Percentiles rank a stretch among this genome's conserved stretches.
These are phyloP conservation scores for Alternaria alternata DNA, from an alignment of 2,329 filamentous ascomycete species.

Conservation along the genomic window DNA sequence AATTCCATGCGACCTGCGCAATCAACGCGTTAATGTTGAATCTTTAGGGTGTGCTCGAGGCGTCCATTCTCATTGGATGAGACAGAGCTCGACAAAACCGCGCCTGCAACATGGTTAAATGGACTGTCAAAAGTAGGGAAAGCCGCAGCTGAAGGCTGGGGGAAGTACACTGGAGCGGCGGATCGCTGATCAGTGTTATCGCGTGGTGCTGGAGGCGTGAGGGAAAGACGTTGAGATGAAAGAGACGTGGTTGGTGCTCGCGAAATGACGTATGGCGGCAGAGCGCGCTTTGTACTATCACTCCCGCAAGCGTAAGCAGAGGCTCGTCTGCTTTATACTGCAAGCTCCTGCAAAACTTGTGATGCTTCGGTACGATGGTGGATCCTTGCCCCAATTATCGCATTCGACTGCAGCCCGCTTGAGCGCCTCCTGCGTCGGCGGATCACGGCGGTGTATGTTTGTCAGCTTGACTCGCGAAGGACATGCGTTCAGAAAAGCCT, in stretches of 20 bases:
- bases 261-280: conserved; percentile 28
- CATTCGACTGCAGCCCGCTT: conserved; percentile 11
- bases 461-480: conserved; percentile 12
- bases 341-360: conserved; percentile 17
- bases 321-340: conserved; percentile 11
- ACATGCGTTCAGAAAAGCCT: conserved; percentile 6
- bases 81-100: conserved; percentile 29
- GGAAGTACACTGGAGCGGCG: conserved; percentile 40
- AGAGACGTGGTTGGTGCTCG: conserved; percentile 27
- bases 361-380: conserved; percentile 14
- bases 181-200: conserved; percentile 33
- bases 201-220: conserved; percentile 13
- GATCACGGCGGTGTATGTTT: conserved; percentile 23
- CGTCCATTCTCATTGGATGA: conserved; percentile 45
- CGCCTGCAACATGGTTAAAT: conserved; percentile 48
- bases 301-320: background rate
- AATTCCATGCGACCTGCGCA: conserved; percentile 28
- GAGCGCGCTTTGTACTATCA: conserved; percentile 6
- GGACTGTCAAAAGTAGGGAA: conserved; percentile 38
- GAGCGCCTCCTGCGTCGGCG: conserved; percentile 16
- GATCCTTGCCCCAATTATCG: conserved; percentile 17
- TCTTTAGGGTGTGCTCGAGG: conserved; percentile 33
- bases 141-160: conserved; percentile 37
- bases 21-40: conserved; percentile 28
- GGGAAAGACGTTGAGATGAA: conserved; percentile 17